Base-by-base conservation (phyloP, 2,329 filamentous ascomycete species). In the Metarhizium guizhouense region DNA sequence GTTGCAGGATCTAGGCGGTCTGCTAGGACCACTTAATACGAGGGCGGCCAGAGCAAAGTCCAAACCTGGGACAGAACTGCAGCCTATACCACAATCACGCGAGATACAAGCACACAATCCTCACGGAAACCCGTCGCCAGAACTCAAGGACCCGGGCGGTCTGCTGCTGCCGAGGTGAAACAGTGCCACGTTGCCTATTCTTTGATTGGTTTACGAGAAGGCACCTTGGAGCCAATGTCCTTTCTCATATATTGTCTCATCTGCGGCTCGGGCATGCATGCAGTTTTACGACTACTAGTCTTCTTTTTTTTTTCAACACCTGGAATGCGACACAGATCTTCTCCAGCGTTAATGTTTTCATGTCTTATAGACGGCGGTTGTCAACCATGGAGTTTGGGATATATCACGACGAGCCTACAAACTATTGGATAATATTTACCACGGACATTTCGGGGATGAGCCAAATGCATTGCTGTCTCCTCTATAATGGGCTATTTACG, bases 1-100 rank as follows among this genome's bases (percentile, higher is more conserved):
- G n/a, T 67, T 85, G 6, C 80, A 82, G 59, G 83, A 85, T 60
- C 65, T 84, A 1, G 77, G 80, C 8, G 81, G 79, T 1, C 69
- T 83, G 16, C 64, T 85, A 5, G 72, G 69, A 3, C 76, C 80
- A 1, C 65, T 70, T 8, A 69, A 67, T 11, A 62, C 67, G 7
- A 71, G 63, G 47, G 60, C 67, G n/a, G 60, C 60, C 7, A 61
- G 68, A 25, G 63, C 68, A 4, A 70, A 60, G 53, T 57, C 67
- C 6, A 69, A 63, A 53, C 61, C 57, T 6, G 73, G 67, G 13
- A 79, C 74, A 5, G 76, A 79, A 58, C 63, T 80, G 34, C 71
- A 77, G 50, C 66, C 76, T 2, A 77, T 79, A 59, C 72, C 72
- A 2, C 76, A 76, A 57, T 70, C 72, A 29, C 67, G 65, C 3